Evolutionary conservation across 2,329 filamentous ascomycete genomes (phyloP).

Genomic region (Neofusicoccum ribis): DNA sequence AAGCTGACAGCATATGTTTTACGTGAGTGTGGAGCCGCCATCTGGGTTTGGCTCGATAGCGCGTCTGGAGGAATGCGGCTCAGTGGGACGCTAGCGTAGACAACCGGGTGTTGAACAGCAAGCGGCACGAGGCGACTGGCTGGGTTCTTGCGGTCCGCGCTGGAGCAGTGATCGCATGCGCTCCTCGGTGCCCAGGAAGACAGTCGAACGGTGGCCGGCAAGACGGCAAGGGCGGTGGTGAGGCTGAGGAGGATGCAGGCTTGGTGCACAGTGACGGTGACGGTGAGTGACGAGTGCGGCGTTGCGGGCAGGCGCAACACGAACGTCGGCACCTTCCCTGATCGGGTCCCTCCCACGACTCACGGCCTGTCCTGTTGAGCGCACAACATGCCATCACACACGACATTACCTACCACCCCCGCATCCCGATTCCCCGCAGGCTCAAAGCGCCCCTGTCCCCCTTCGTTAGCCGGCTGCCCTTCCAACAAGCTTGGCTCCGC

Average conservation of each 20-base stretch:
- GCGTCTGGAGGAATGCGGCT: background rate
- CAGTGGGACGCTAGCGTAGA: background rate
- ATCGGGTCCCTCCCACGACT: background rate
- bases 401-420: too few relatives aligned
- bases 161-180: too few relatives aligned
- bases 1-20: too few relatives aligned
- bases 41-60: background rate
- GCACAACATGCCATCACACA: background rate
- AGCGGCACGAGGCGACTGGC: background rate
- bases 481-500: background rate
- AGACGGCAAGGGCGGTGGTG: background rate
- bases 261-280: background rate
- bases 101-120: background rate
- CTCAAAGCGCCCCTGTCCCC: background rate
- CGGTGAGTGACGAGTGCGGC: slow-evolving; percentile 1
- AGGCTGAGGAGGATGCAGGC: background rate
- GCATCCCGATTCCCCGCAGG: too few relatives aligned
- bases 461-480: background rate
- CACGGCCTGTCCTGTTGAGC: background rate
- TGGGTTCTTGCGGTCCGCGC: too few relatives aligned
- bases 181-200: background rate
- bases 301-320: background rate
- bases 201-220: background rate
- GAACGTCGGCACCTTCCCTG: too few relatives aligned
- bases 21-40: too few relatives aligned